phyloP scores from a whole-genome alignment of 768 basidiomycete genomes.

The Porpolomopsis calyptriformis region DNA sequence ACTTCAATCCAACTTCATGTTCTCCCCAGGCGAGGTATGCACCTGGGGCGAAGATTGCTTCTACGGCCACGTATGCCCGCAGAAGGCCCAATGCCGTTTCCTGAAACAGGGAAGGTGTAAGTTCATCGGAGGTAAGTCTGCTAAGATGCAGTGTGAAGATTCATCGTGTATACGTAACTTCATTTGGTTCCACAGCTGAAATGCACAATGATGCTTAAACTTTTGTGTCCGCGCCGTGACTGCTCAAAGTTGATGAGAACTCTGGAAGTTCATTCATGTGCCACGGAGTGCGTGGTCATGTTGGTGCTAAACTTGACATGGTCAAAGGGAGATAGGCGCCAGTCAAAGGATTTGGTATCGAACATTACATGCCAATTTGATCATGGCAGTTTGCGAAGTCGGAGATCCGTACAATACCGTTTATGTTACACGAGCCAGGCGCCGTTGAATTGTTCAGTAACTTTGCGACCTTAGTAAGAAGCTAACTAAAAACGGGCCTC shows the following conservation, averaged over 20 bases:
- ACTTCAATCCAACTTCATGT: constrained; percentile 8
- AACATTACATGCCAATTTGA: too few relatives aligned
- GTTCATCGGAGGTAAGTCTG: constrained; percentile 46
- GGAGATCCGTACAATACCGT: not conserved
- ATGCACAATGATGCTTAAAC: constrained; percentile 27
- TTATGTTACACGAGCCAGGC: not conserved
- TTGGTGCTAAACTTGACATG: too few relatives aligned
- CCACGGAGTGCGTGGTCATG: too few relatives aligned
- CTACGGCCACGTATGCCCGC: constrained; percentile 43
- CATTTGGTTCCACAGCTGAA: constrained; percentile 20
- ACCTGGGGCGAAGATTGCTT: constrained; percentile 51
- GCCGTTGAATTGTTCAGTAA: not conserved
- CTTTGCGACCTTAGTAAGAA: too few relatives aligned
- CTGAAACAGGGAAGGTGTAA: constrained; percentile 49
- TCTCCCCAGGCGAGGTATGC: constrained; percentile 40
- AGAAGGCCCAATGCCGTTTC: constrained; percentile 32
- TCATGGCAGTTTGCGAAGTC: not conserved
- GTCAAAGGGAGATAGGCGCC: too few relatives aligned
- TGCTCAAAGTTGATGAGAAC: not conserved
- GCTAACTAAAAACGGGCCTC: constrained; percentile 27
- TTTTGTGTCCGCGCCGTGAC: not conserved
- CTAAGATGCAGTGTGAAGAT: too few relatives aligned
- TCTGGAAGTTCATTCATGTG: not conserved
- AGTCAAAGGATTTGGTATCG: too few relatives aligned
- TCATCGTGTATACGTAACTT: constrained; percentile 6